Evolutionary conservation across 2,329 filamentous ascomycete genomes (phyloP), one percentile per base, ranked within the genome.

Genomic region (Arthrocladium fulminans): DNA sequence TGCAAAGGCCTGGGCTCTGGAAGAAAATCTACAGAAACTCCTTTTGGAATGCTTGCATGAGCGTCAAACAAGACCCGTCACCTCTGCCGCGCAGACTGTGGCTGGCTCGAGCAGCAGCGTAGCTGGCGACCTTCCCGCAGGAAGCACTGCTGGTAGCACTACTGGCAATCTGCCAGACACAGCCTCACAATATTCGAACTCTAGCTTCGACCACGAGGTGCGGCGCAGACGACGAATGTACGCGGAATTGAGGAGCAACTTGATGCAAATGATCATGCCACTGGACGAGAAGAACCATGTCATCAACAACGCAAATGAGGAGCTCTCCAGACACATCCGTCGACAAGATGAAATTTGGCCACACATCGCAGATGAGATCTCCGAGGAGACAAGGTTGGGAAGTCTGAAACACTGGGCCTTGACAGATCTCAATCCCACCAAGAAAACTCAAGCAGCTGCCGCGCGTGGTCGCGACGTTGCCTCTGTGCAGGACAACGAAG

Each of bases 261-360:
- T 95, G 45, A 80, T 84, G 56, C 85, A 89, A 58, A 85, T 97
- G 73, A 80, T 97, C 38, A 80, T 88, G 41, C 90, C 89, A 1
- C 77, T 97, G 30, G 92, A 98, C 62, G 92, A 98, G 69, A 98
- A 98, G 70, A 95, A 96, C 57, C 89, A 96, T 58, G 92, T 98
- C 58, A 84, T 97, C 49, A 84, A 86, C 30, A 94, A 90, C 13
- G 90, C 92, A 47, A 92, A 90, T 60, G 86, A 94, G 58, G 87
- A 89, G 39, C 79, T 97, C 10, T 80, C 87, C 56, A 86, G 86
- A 62, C 88, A 96, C 61, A 75, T 96, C 29, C 72, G 78, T 51
- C 86, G 94, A 45, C 81, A 96, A 61, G 86, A 95, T 63, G 83
- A 86, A 58, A 83, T 94, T 25, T 94, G 86, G 75, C 84, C 88